These are phyloP conservation scores for Phlegmacium glaucopus DNA, from an alignment of 768 basidiomycete genomes.

Conservation along the genomic window DNA sequence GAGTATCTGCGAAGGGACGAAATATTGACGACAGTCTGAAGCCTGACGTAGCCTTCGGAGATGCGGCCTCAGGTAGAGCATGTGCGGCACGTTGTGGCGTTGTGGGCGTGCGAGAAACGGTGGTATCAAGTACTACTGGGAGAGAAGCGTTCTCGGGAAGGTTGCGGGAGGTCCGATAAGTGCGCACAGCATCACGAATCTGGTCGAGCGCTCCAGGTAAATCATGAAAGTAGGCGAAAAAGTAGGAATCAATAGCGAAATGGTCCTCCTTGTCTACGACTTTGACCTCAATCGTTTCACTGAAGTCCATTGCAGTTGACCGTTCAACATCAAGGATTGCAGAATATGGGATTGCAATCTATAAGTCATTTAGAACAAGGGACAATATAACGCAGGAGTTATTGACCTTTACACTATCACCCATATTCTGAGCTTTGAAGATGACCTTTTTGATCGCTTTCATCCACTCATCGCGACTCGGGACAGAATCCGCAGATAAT, in stretches of 20 bases:
- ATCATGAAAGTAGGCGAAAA: slow-evolving; percentile 93
- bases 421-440: slow-evolving; percentile 95
- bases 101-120: slow-evolving; percentile 36
- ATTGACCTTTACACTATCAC: slow-evolving; percentile 86
- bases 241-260: slow-evolving; percentile 81
- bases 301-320: slow-evolving; percentile 89
- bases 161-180: slow-evolving; percentile 34
- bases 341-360: slow-evolving; percentile 94
- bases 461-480: slow-evolving; percentile 92
- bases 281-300: slow-evolving; percentile 93
- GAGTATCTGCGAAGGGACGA: slow-evolving; percentile 61
- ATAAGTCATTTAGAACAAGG: neutral
- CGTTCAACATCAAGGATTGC: slow-evolving; percentile 86
- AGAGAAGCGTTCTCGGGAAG: slow-evolving; percentile 29
- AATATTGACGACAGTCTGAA: slow-evolving; percentile 67
- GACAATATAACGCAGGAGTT: neutral
- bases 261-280: slow-evolving; percentile 81
- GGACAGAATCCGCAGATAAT: slow-evolving; percentile 74
- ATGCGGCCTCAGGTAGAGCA: slow-evolving; percentile 26
- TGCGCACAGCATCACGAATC: slow-evolving; percentile 75
- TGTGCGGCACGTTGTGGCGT: slow-evolving; percentile 38
- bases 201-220: slow-evolving; percentile 72
- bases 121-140: slow-evolving; percentile 57
- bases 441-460: slow-evolving; percentile 92
- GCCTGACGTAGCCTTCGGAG: slow-evolving; percentile 36